Base-by-base conservation (phyloP, 2,329 filamentous ascomycete species). In the Microsporum ferrugineum region DNA sequence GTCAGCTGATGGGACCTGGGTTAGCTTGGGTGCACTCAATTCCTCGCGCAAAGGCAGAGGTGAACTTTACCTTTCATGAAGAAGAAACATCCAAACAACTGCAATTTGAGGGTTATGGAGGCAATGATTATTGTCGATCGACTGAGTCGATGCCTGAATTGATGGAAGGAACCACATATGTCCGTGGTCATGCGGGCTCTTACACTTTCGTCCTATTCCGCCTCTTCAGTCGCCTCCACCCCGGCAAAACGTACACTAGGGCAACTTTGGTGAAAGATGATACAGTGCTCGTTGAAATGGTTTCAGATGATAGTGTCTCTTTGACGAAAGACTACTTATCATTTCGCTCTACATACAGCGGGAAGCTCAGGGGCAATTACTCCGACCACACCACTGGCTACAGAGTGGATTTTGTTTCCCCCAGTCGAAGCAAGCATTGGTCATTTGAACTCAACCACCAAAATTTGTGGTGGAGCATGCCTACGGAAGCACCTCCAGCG, bases 321-420 rank as follows among this genome's bases (percentile, higher is more conserved):
- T 36, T 58, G 14, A 45, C n/a, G 7, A 38, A 58, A 12, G 38
- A 58, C n/a, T 58, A 58, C 27, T 8, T 58, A 33, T 31, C 36
- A 5, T 58, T 58, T 8, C 34, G 57, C 10, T 27, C 29, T 27
- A 58, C 57, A 3, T 33, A 41, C n/a, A 43, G 57, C n/a, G 57
- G 57, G 8, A 27, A 29, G 17, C 14, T 58, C 3, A 58, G 38
- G n/a, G 57, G 57, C 8, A 31, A 34, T n/a, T 58, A 39, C 14
- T 41, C 57, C 2, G 57, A 58, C 39, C 29, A 41, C 14, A 45
- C 57, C 5, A 27, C 57, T 1, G 57, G 57, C 10, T 58, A 58
- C 39, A 58, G 39, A 58, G n/a, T 58, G 17, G 57, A 58, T 38
- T 33, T 58, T 10, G 57, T 58, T 10, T 58, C 57, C n/a, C 57